Base-by-base conservation (phyloP, 495 filamentous ascomycete species). In the Penicillium atrosanguineum region DNA sequence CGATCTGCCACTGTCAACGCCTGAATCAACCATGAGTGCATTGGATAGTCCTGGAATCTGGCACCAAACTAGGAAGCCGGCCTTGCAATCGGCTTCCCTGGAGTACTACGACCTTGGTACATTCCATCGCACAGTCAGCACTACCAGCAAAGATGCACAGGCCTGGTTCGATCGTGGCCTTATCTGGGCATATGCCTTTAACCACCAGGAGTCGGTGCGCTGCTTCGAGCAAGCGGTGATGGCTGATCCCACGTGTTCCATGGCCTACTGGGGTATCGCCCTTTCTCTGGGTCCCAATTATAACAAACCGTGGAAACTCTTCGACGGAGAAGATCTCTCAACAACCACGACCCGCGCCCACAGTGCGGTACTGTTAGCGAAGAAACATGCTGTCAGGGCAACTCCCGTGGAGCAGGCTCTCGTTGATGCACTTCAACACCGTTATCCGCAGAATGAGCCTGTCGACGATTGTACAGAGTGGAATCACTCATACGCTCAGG, bases 261-360 rank as follows among this genome's bases (percentile, higher is more conserved):
- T 88, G 67, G 85, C 82, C 18, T 79, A 86, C 48, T 89, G 86
- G 86, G 86, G 86, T 0, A 64, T 86, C 3, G 83, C 87, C 0
- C 87, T 81, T 56, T 62, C 80, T 1, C 60, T 86, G 0, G 87
- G 87, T 0, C 85, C 87, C 2, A 88, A 89, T 52, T 89, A 88
- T 66, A 88, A 89, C 59, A 88, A 88, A 61, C 83, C 85, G 0
- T 89, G 86, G 87, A 70, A 80, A 5, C 64, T 79, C 23, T 88
- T 88, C 52, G 87, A 87, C 50, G 67, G 72, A 6, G 56, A 69
- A n/a, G 86, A 89, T 42, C 63, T 83, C 4, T 60, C 69, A 6
- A 41, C 44, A 0, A 81, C 69, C 1, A 68, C 84, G 21, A 65
- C 61, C 1, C 64, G 73, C 28, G 78, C 81, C 1, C 69, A 78